phyloP scores from a whole-genome alignment of 345 rosid species.

The Melastoma malabathricum region DNA sequence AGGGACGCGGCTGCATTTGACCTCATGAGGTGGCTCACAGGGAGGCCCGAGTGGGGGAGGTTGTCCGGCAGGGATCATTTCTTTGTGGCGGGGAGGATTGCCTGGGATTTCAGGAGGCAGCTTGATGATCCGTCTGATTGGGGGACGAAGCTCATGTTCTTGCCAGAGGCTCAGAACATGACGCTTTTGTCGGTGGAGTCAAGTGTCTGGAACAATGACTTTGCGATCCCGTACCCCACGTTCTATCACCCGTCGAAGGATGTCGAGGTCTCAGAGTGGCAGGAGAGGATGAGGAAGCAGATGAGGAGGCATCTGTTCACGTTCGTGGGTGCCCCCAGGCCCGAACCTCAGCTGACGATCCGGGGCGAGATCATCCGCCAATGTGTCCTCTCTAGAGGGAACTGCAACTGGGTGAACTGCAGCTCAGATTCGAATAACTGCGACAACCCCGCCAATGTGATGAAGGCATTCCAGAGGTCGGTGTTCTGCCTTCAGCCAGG shows the following conservation, averaged over 20 bases:
- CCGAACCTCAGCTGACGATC: slow-evolving; percentile 35
- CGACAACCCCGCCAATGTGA: slow-evolving; percentile 44
- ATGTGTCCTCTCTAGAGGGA: slow-evolving; percentile 25
- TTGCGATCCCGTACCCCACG: slow-evolving; percentile 50
- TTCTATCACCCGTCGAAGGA: slow-evolving; percentile 44
- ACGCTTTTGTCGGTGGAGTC: slow-evolving; percentile 52
- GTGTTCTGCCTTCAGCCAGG: slow-evolving; percentile 58
- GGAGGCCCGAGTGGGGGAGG: slow-evolving; percentile 36
- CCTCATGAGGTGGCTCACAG: slow-evolving; percentile 31
- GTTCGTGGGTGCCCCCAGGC: slow-evolving; percentile 52
- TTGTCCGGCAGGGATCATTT: slow-evolving; percentile 60
- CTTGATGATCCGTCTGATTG: slow-evolving; percentile 41
- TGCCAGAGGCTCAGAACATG: slow-evolving; percentile 46
- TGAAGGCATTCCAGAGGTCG: slow-evolving; percentile 37
- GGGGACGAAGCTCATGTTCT: slow-evolving; percentile 62
- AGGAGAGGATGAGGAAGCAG: slow-evolving; percentile 24
- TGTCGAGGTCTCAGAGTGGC: slow-evolving; percentile 37
- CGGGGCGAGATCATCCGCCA: slow-evolving; percentile 52
- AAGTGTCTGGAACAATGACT: slow-evolving; percentile 55
- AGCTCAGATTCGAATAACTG: slow-evolving; percentile 35
- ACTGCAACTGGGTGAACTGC: slow-evolving; percentile 47
- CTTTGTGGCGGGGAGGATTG: slow-evolving; percentile 50
- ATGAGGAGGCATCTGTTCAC: slow-evolving; percentile 35
- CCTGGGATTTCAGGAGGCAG: slow-evolving; percentile 67
- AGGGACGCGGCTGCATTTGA: slow-evolving; percentile 38